Percentiles rank a stretch among this genome's conserved stretches.
phyloP scores from a whole-genome alignment of 768 basidiomycete genomes.

The Tulasnella sp. region DNA sequence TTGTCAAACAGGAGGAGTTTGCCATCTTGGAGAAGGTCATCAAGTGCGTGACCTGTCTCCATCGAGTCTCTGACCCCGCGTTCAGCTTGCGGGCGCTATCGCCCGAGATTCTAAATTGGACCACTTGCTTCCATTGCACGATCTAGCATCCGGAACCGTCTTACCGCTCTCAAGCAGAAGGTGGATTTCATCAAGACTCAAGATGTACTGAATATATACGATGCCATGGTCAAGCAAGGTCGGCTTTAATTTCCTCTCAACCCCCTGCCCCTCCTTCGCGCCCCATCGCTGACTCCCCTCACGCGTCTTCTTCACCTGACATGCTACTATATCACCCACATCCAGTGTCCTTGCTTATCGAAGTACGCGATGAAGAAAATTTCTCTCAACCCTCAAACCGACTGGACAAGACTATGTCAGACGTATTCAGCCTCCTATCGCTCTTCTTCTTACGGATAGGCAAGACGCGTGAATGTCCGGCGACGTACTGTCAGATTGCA shows the following conservation, averaged over 20 bases:
- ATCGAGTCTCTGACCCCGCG: neutral
- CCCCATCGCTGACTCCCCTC: neutral
- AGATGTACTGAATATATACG: constrained; percentile 89
- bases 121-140: neutral
- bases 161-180: constrained; percentile 90
- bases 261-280: constrained; percentile 4
- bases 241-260: constrained; percentile 19
- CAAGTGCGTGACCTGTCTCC: constrained; percentile 41
- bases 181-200: constrained; percentile 86
- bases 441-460: constrained; percentile 98
- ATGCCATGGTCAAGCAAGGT: constrained; percentile 91
- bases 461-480: constrained; percentile 87
- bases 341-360: constrained; percentile 81
- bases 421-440: constrained; percentile 90
- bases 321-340: constrained; percentile 15
- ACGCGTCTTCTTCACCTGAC: neutral
- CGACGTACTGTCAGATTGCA: constrained; percentile 91
- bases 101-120: constrained; percentile 6
- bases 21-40: constrained; percentile 92
- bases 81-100: neutral
- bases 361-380: constrained; percentile 69
- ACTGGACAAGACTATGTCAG: constrained; percentile 87
- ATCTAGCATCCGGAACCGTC: constrained; percentile 79
- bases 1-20: constrained; percentile 46
- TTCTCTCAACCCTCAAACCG: constrained; percentile 61